Base-by-base conservation (phyloP, 2,329 filamentous ascomycete species). In the Talaromyces pinophilus region DNA sequence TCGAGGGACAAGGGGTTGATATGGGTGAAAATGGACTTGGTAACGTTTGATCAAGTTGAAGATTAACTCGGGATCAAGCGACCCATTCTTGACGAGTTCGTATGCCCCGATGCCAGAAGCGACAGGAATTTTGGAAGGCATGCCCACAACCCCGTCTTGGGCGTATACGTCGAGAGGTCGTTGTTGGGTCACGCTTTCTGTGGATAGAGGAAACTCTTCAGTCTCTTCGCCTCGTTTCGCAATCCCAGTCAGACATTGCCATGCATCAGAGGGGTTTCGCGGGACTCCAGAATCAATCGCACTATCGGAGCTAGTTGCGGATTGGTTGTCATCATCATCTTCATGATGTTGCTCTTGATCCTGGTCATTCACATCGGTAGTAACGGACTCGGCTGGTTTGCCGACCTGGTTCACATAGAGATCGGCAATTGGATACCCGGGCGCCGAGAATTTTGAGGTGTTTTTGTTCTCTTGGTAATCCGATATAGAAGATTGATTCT, bases 1-100 rank as follows among this genome's bases (percentile, higher is more conserved):
- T 44, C 82, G 81, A 10, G 88, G 87, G 0, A 89, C 88, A 30
- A 92, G 79, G 0, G 90, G 89, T 65, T 90, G 90, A 77, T 88
- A 91, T 0, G 87, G 87, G 71, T 92, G 89, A 70, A 89, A 91
- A 68, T 87, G 83, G 66, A 87, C 81, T 64, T 86, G 86, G 70
- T 89, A 91, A 33, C 87, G 86, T 46, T 79, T 76, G 19, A 87
- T 79, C 48, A 87, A 77, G 69, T 83, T 79, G 69, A 82, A 83
- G 42, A 87, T 79, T 19, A 82, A 83, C 15, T 81, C 80, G 67
- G 78, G 72, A 79, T 86, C 80, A 75, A 81, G 72, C 74, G 75
- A 77, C n/a, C 77, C 76, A 46, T 80, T 76, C 35, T 81, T 78
- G 2, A 82, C 79, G 6, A 82, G 73, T 19, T 78, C 77, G 65